phyloP scores from a whole-genome alignment of 768 basidiomycete genomes.

The Suillus tomentosus region DNA sequence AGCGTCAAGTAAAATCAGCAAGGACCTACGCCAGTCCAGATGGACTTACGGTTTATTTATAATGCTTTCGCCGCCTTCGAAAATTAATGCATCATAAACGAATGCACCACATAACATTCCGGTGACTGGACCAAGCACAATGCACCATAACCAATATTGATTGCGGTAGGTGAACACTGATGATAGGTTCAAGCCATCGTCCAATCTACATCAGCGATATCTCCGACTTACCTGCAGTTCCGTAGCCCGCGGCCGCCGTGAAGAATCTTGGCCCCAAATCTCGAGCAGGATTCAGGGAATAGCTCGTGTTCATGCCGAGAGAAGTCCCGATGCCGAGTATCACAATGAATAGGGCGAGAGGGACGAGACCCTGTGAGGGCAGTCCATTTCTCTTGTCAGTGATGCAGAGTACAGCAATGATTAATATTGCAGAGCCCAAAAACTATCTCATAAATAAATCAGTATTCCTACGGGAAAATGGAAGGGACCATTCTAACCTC shows the following conservation, averaged over 20 bases:
- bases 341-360: conserved; percentile 55
- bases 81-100: conserved; percentile 61
- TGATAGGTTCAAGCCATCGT: background rate
- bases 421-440: conserved; percentile 53
- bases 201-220: background rate
- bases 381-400: conserved; percentile 55
- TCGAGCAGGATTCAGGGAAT: conserved; percentile 70
- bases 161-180: conserved; percentile 35
- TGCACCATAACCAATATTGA: conserved; percentile 79
- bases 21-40: too few species aligned
- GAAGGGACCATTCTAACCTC: conserved; percentile 34
- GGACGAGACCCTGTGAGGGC: conserved; percentile 51
- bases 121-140: conserved; percentile 57
- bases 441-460: conserved; percentile 40
- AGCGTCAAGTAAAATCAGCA: conserved; percentile 1
- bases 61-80: conserved; percentile 54
- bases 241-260: conserved; percentile 77
- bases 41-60: conserved; percentile 52
- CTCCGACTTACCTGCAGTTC: conserved; percentile 40
- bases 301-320: conserved; percentile 68
- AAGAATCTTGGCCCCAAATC: conserved; percentile 70
- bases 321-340: conserved; percentile 59
- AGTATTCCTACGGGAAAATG: background rate
- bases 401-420: conserved; percentile 54
- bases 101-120: conserved; percentile 58